phyloP scores from a whole-genome alignment of 139 green algal species.

The Zygnema circumcarinatum region DNA sequence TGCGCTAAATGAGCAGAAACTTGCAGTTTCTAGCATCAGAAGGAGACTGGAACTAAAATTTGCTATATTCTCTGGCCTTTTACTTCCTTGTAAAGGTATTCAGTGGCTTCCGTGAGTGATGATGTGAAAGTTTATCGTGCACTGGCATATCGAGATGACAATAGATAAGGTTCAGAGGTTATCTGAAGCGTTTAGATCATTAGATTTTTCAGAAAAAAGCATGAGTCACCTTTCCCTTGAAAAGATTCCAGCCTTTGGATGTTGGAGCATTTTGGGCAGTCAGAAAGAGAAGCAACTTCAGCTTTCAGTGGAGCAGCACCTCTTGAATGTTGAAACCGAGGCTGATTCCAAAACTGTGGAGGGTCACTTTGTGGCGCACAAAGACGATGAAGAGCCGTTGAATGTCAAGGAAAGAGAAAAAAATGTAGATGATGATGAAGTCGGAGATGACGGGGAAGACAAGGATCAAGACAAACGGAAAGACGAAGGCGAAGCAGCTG shows the following conservation, averaged over 20 bases:
- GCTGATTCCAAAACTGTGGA: background rate
- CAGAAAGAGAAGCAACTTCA: background rate
- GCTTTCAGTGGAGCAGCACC: background rate
- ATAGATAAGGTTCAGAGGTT: too few relatives aligned
- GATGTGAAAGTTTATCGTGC: too few relatives aligned
- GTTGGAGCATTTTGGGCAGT: background rate
- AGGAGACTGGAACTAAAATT: too few relatives aligned
- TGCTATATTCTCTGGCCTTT: too few relatives aligned
- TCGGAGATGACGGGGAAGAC: background rate
- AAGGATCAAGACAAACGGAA: slow-evolving; percentile 65
- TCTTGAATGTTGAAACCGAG: background rate
- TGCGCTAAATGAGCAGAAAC: too few relatives aligned
- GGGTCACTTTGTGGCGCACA: background rate
- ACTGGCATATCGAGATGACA: too few relatives aligned
- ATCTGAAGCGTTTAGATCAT: background rate
- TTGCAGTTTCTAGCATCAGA: too few relatives aligned
- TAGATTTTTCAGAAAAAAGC: background rate
- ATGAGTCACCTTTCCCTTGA: background rate
- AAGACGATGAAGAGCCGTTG: slow-evolving; percentile 62
- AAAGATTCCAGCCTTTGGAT: background rate
- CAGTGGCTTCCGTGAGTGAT: too few relatives aligned
- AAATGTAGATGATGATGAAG: slow-evolving; percentile 56
- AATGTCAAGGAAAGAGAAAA: slow-evolving; percentile 11
- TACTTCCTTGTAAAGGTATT: too few relatives aligned
- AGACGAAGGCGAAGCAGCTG: background rate